Evolutionary conservation across 2,329 filamentous ascomycete species (phyloP), one percentile per base, ranked within the genome.

Genomic region (Thielaviopsis euricoi): DNA sequence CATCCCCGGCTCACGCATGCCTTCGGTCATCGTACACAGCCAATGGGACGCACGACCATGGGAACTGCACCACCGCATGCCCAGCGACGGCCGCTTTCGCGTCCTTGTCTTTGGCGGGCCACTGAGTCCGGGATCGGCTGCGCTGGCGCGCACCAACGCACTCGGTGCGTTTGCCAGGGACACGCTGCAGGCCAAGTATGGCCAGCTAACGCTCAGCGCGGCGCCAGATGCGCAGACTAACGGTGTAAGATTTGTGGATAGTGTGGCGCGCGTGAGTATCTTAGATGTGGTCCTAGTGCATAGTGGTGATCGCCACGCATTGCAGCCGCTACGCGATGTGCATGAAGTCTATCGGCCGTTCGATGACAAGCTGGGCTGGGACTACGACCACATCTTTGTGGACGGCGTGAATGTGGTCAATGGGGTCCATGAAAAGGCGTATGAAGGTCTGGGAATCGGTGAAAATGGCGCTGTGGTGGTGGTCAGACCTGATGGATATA

Each of bases 401-500:
- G 80, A 83, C 61, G 83, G 87, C 0, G 82, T 85, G 0, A 46
- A 10, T 21, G 48, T 55, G 10, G n/a, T 48, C n/a, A 75, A 80
- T 64, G 76, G 75, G 0, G 29, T 51, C 10, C 68, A 75, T 56
- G 76, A 76, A 0, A 63, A 71, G 9, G 72, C 74, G 0, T 80
- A 86, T 64, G 70, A 75, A 58, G 74, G 73, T 3, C 83, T 82
- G 59, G 83, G 81, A 0, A 71, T 88, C 1, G 73, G 81, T 62
- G 77, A 74, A 61, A 67, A 68, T 21, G 83, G 84, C 0, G 81
- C 78, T 61, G 69, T 81, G 3, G 76, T 85, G 0, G 70, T 83
- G 1, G 70, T 82, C 1, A 68, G 85, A 53, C 85, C 85, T 2
- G 85, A 88, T 70, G 81, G 85, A 65, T 82, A 87, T 67, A 76